Base-by-base conservation (phyloP, 306 rosid species). In the Rosa rugosa region DNA sequence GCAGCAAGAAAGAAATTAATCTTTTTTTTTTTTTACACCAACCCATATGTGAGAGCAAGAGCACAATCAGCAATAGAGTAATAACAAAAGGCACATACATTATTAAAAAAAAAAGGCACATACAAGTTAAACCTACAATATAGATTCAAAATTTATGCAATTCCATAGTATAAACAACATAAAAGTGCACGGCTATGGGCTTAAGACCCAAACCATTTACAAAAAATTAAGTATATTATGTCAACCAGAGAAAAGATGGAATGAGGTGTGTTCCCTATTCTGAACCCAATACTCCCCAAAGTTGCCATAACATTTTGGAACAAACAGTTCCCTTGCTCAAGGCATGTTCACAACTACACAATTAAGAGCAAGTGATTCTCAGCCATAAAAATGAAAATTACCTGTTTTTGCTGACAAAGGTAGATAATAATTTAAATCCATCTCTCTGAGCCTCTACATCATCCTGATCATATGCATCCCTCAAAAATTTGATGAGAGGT, bases 331-430 rank as follows among this genome's bases (percentile, higher is more conserved):
- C 34, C 31, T 3, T 20, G 62, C 62, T 12, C 62, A 54, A 8
- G 27, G n/a, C 46, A 44, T 44, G 46, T 67, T 14, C 70, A 41
- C 17, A 69, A 69, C 51, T 40, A 40, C 5, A 44, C 4, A n/a
- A 38, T 2, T 41, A 41, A 42, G 1, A 68, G 34, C 0, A 67
- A 67, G 5, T 31, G 42, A 67, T 18, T 40, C 34, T 25, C 36
- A 68, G 36, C 27, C 23, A 69, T n/a, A 14, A 13, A 13, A 45
- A 6, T 6, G 22, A 5, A 62, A 79, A 63, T 63, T 86, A 86
- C 99, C 97, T 91, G 97, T 76, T 88, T 72, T 83, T 89, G 47
- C 81, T 88, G 82, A 90, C 83, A 83, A 88, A 84, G 76, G 85
- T 85, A 64, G 83, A 80, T 51, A 96, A 72, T 82, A 91, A 82